A percentile compares a stretch with the other conserved stretches of the same genome.
phyloP scores from a whole-genome alignment of 257 asterid species.

The Mentha longifolia region DNA sequence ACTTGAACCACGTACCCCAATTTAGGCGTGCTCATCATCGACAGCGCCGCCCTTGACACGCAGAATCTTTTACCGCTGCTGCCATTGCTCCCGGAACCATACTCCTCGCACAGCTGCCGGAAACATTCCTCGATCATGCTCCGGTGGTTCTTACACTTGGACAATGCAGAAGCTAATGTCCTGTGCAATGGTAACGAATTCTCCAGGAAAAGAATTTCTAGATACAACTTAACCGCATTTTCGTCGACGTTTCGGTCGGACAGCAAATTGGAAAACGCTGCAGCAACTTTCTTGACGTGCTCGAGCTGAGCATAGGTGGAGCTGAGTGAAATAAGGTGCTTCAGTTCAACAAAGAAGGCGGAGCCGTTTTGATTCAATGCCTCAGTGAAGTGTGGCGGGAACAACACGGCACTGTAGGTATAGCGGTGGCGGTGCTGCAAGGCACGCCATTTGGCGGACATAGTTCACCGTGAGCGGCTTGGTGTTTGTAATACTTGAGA shows the following conservation, averaged over 20 bases:
- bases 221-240: constrained; percentile 46
- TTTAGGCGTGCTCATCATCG: constrained; percentile 91
- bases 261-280: constrained; percentile 58
- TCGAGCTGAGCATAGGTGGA: constrained; percentile 89
- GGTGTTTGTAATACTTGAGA: background rate
- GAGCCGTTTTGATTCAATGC: constrained; percentile 53
- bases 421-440: constrained; percentile 95
- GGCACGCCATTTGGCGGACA: constrained; percentile 98
- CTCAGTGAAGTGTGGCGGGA: constrained; percentile 66
- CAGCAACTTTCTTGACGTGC: constrained; percentile 68
- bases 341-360: constrained; percentile 59
- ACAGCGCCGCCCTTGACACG: constrained; percentile 83
- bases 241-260: constrained; percentile 51
- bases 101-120: constrained; percentile 69
- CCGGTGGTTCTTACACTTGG: constrained; percentile 61
- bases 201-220: constrained; percentile 80
- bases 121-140: constrained; percentile 55
- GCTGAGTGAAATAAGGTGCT: constrained; percentile 62
- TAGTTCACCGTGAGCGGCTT: constrained; percentile 23
- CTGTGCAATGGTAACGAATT: constrained; percentile 82
- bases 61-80: constrained; percentile 71
- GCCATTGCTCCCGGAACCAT: constrained; percentile 54
- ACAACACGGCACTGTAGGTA: constrained; percentile 73
- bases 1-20: constrained; percentile 78
- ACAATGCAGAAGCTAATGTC: constrained; percentile 73